A percentile compares a stretch with the other conserved stretches of the same genome.
phyloP scores from a whole-genome alignment of 1,139 yeast genomes.

The Pichia sp. region DNA sequence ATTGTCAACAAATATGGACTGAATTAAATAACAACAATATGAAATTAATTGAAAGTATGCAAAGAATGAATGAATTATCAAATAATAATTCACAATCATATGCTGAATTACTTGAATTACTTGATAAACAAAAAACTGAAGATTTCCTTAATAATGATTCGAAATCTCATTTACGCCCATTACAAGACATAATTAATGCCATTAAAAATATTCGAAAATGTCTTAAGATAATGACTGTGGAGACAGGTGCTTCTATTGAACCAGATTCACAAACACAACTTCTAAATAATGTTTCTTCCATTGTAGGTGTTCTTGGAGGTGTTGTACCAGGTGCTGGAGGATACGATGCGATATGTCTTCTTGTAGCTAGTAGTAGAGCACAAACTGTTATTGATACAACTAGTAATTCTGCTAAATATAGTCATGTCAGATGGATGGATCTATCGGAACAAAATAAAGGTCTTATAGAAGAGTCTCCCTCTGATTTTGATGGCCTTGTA shows the following conservation, averaged over 20 bases:
- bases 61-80: constrained; percentile 34
- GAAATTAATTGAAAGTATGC: constrained; percentile 45
- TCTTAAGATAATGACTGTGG: constrained; percentile 52
- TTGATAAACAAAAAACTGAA: constrained; percentile 14
- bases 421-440: constrained; percentile 56
- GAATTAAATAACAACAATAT: constrained; percentile 54
- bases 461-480: constrained; percentile 33
- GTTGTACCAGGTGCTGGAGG: constrained; percentile 99
- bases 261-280: constrained; percentile 70
- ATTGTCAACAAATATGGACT: constrained; percentile 47
- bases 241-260: constrained; percentile 82
- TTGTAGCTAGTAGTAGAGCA: constrained; percentile 49
- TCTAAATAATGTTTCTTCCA: constrained; percentile 49
- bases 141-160: constrained; percentile 2
- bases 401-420: constrained; percentile 28
- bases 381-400: constrained; percentile 35
- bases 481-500: constrained; percentile 31
- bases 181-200: constrained; percentile 31
- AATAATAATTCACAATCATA: constrained; percentile 28
- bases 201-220: constrained; percentile 46
- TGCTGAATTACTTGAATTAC: constrained; percentile 23
- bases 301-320: constrained; percentile 82
- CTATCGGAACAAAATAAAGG: constrained; percentile 57
- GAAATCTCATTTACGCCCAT: neutral
- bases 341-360: constrained; percentile 78